Conservation (phyloP, 768 basidiomycete genomes). For the Macrolepiota fuliginosa region DNA sequence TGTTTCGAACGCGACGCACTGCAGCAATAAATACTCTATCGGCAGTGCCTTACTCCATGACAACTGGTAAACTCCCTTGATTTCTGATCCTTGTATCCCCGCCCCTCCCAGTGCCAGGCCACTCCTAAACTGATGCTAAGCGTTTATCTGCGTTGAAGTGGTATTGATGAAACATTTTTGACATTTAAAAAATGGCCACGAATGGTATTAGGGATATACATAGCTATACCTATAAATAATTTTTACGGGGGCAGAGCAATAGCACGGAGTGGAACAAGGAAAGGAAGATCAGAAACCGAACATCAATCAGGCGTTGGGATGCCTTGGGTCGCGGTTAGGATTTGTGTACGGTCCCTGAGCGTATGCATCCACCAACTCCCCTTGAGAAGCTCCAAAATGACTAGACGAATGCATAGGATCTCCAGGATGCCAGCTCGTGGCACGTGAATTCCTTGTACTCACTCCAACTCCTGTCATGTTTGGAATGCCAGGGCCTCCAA, state of each 20-base stretch:
- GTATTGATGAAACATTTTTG: too few relatives aligned
- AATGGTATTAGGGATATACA: too few relatives aligned
- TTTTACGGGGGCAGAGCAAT: background rate
- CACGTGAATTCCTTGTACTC: conserved; percentile 9
- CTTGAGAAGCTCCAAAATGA: conserved; percentile 2
- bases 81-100: too few relatives aligned
- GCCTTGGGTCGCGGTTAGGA: background rate
- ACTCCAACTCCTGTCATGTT: conserved; percentile 13
- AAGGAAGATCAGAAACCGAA: background rate
- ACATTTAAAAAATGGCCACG: too few relatives aligned
- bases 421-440: conserved; percentile 1
- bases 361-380: background rate
- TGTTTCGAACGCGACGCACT: too few relatives aligned
- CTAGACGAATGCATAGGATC: conserved; percentile 1
- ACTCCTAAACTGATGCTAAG: too few relatives aligned
- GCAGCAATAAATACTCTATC: too few relatives aligned
- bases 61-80: too few relatives aligned
- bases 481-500: conserved; percentile 10
- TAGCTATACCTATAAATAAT: background rate
- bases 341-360: background rate
- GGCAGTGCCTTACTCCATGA: too few relatives aligned
- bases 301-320: background rate
- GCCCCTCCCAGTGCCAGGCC: too few relatives aligned
- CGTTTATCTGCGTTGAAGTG: too few relatives aligned
- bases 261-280: background rate